These are phyloP conservation scores for Cytospora piceae DNA, from an alignment of 2,329 filamentous ascomycete genomes.

Conservation along the genomic window DNA sequence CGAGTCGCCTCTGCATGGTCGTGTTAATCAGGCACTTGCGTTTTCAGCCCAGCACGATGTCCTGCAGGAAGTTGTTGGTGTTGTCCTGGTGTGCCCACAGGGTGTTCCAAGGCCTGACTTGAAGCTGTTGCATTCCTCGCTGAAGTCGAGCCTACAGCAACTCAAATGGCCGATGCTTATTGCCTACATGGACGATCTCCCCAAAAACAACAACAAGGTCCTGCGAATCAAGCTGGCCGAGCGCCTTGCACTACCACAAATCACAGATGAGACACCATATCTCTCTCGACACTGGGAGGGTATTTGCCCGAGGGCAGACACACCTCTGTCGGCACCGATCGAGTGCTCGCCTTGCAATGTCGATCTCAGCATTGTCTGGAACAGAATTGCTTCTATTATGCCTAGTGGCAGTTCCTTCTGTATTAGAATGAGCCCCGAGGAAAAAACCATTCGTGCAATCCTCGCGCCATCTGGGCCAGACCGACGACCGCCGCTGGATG, in stretches of 20 bases:
- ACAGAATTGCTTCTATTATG: constrained; percentile 18
- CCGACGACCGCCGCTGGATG: constrained; percentile 3
- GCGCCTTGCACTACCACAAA: constrained; percentile 47
- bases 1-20: constrained; percentile 13
- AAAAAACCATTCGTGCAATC: constrained; percentile 20
- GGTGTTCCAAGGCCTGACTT: constrained; percentile 42
- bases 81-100: constrained; percentile 23
- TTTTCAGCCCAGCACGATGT: constrained; percentile 27
- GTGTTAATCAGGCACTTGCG: constrained; percentile 20
- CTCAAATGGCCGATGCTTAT: constrained; percentile 57
- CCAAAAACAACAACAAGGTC: constrained; percentile 62
- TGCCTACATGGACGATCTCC: constrained; percentile 58
- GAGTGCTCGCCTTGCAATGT: constrained; percentile 40
- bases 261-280: constrained; percentile 50
- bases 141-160: constrained; percentile 53
- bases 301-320: constrained; percentile 52
- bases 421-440: constrained; percentile 31
- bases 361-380: constrained; percentile 37
- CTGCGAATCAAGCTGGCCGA: constrained; percentile 56
- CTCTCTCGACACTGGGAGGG: constrained; percentile 54
- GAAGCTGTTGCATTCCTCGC: constrained; percentile 50
- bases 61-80: constrained; percentile 27
- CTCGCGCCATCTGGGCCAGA: constrained; percentile 11
- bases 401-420: constrained; percentile 31
- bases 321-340: constrained; percentile 48